Percentiles rank a stretch among this genome's conserved stretches.
Evolutionary conservation across 768 basidiomycete genomes (phyloP).

Genomic region (Hypholoma fasciculare): DNA sequence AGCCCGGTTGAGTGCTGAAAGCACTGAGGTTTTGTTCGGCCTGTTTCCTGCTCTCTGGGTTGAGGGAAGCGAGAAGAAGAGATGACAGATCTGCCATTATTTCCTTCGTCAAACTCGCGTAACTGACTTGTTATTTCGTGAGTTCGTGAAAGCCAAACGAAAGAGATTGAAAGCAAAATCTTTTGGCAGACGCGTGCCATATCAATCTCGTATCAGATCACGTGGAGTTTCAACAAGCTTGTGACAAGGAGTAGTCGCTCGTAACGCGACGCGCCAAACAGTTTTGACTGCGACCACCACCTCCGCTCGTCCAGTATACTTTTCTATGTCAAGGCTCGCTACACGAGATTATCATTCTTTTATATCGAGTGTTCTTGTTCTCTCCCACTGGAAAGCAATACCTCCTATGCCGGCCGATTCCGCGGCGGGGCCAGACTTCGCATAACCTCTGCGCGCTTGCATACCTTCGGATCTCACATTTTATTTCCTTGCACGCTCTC

Average conservation of each 20-base stretch:
- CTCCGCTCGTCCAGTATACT: too few species aligned
- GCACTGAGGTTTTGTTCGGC: constrained; percentile 78
- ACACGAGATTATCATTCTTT: too few species aligned
- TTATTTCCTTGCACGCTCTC: too few species aligned
- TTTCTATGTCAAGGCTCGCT: too few species aligned
- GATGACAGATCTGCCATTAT: constrained; percentile 67
- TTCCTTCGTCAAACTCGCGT: constrained; percentile 11
- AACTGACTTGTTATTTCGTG: constrained; percentile 11
- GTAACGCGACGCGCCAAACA: too few species aligned
- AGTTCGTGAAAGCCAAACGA: constrained; percentile 10
- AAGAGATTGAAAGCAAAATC: constrained; percentile 12
- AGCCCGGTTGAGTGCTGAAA: constrained; percentile 73
- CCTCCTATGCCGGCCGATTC: too few species aligned
- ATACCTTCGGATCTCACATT: too few species aligned
- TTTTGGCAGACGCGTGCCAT: constrained; percentile 16
- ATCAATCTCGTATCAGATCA: constrained; percentile 8
- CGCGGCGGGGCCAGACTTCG: too few species aligned
- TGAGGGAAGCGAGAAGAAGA: constrained; percentile 71
- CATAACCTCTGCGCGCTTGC: too few species aligned
- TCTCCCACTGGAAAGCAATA: too few species aligned
- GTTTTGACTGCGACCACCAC: too few species aligned
- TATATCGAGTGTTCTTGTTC: too few species aligned
- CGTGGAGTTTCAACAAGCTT: neutral
- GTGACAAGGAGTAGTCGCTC: neutral
- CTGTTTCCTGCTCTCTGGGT: constrained; percentile 68